Percentiles rank a stretch among this genome's conserved stretches.
Evolutionary conservation across 2,329 filamentous ascomycete species (phyloP).

Genomic region (Calonectria multiphialidica): DNA sequence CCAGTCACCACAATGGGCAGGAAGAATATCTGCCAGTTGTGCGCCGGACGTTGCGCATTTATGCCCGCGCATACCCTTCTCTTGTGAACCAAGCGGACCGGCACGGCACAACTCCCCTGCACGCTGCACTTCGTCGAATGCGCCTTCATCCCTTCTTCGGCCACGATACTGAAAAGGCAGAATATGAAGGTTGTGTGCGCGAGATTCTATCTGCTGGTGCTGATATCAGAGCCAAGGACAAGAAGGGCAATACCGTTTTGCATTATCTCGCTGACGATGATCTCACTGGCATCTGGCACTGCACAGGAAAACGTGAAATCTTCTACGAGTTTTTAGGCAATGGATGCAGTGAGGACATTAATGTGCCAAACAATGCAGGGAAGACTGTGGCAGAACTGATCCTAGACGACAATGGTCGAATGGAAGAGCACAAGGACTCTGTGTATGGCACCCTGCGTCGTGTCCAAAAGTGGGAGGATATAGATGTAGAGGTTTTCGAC

Average conservation of each 20-base stretch:
- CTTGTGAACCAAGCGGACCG: background rate
- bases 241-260: background rate
- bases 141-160: background rate
- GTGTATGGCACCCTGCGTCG: background rate
- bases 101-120: background rate
- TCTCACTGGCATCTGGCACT: background rate
- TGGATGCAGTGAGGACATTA: background rate
- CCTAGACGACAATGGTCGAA: constrained; percentile 1
- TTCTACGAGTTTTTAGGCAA: background rate
- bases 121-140: background rate
- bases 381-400: constrained; percentile 7
- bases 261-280: background rate
- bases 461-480: background rate
- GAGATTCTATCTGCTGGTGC: background rate
- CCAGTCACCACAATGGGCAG: background rate
- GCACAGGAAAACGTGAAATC: background rate
- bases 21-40: background rate
- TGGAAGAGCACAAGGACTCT: background rate
- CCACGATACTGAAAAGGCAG: background rate
- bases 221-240: background rate
- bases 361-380: background rate
- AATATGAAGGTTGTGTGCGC: background rate
- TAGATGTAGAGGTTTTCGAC: background rate
- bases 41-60: background rate
- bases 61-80: background rate